phyloP scores from a whole-genome alignment of 169 alveolate species.

The Theileria sp. region DNA sequence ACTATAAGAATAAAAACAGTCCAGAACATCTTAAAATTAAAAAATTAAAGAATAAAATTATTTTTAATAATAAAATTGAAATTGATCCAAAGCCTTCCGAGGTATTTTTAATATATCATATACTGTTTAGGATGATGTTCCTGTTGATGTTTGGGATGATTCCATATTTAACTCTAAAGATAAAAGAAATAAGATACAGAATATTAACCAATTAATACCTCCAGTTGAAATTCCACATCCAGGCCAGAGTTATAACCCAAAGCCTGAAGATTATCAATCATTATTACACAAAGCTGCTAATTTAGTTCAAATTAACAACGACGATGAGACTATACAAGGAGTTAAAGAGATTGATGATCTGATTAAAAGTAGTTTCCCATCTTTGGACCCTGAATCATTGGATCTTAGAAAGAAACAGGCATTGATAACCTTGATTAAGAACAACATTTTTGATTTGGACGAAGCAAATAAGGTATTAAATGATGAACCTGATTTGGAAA shows the following conservation, averaged over 20 bases:
- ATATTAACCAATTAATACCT: conserved; percentile 38
- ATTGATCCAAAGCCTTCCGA: not conserved
- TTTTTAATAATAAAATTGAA: not conserved
- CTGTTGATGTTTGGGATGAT: conserved; percentile 4
- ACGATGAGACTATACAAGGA: not conserved
- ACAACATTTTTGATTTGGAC: not conserved
- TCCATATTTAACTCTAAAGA: not conserved
- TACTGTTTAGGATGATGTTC: not conserved
- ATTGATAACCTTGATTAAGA: conserved; percentile 14
- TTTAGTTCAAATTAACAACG: conserved; percentile 1
- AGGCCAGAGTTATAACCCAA: conserved; percentile 65
- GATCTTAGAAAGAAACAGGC: conserved; percentile 43
- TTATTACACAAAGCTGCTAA: conserved; percentile 23
- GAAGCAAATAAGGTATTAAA: not conserved
- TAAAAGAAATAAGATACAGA: conserved; percentile 20
- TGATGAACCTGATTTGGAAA: not conserved
- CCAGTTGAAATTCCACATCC: conserved; percentile 63
- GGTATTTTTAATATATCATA: not conserved
- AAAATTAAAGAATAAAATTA: not conserved
- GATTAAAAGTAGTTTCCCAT: conserved; percentile 21
- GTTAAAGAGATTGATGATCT: conserved; percentile 35
- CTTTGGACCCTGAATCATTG: conserved; percentile 18
- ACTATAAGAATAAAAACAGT: conserved; percentile 10
- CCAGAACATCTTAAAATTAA: conserved; percentile 3
- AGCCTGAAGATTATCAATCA: conserved; percentile 35